A percentile compares a stretch with the other conserved stretches of the same genome.
These are phyloP conservation scores for Arthrobotrys megalospora DNA, from an alignment of 2,329 filamentous ascomycete genomes.

Conservation along the genomic window DNA sequence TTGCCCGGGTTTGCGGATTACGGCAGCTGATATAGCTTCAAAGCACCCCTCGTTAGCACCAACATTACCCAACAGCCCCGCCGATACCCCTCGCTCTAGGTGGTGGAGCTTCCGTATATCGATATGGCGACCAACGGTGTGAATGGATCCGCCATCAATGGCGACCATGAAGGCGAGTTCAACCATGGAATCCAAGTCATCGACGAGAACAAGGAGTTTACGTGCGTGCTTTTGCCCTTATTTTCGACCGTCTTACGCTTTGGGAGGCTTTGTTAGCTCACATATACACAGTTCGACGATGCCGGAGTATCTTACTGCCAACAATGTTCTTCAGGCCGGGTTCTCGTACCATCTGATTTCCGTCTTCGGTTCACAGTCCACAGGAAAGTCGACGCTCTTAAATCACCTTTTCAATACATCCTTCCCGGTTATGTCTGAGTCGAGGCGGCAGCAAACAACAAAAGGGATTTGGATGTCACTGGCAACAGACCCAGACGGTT, in stretches of 20 bases:
- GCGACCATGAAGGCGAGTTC: constrained; percentile 76
- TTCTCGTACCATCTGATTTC: constrained; percentile 99
- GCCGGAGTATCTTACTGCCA: constrained; percentile 83
- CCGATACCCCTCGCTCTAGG: constrained; percentile 1
- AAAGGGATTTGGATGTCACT: constrained; percentile 99
- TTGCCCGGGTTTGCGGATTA: constrained; percentile 18
- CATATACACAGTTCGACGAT: constrained; percentile 76
- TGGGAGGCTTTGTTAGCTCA: constrained; percentile 5
- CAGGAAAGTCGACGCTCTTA: constrained; percentile 95
- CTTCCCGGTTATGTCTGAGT: constrained; percentile 98
- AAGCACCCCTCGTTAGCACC: constrained; percentile 6
- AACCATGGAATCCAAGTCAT: constrained; percentile 97
- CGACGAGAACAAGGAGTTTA: constrained; percentile 96
- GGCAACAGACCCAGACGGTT: constrained; percentile 78
- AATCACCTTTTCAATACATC: constrained; percentile 96
- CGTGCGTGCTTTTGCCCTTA: constrained; percentile 73
- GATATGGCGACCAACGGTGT: constrained; percentile 79
- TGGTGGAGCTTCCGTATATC: constrained; percentile 10
- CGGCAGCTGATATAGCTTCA: constrained; percentile 38
- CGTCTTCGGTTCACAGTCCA: constrained; percentile 98
- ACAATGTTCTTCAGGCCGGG: constrained; percentile 85
- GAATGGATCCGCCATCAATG: constrained; percentile 80
- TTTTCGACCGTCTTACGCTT: constrained; percentile 8
- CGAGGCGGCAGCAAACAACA: constrained; percentile 93
- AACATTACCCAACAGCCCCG: neutral